These are phyloP conservation scores for Reutealis trisperma DNA, from an alignment of 345 rosid genomes.

Conservation along the genomic window DNA sequence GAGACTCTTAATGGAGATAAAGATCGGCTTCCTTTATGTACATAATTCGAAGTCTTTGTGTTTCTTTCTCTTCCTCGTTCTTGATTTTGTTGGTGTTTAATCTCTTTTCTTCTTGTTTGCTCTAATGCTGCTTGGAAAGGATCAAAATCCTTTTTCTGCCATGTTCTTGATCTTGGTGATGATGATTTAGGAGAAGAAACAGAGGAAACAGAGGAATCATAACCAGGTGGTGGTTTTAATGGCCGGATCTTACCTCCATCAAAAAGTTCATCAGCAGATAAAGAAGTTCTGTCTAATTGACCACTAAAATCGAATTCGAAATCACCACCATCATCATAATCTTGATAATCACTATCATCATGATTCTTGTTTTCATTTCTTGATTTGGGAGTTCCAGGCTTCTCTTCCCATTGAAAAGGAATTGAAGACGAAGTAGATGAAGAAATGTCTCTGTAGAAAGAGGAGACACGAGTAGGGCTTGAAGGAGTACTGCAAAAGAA, in stretches of 20 bases:
- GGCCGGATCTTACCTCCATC: conserved; percentile 87
- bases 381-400: conserved; percentile 42
- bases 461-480: conserved; percentile 53
- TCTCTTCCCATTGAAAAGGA: conserved; percentile 50
- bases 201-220: conserved; percentile 30
- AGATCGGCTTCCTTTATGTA: conserved; percentile 71
- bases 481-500: conserved; percentile 64
- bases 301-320: conserved; percentile 87
- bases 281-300: conserved; percentile 57
- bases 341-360: conserved; percentile 4
- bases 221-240: conserved; percentile 46
- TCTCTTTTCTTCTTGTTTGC: conserved; percentile 30
- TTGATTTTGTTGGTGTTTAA: not conserved
- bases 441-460: conserved; percentile 14
- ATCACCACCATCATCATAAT: conserved; percentile 39
- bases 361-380: not conserved
- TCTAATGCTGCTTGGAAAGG: conserved; percentile 42
- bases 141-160: conserved; percentile 35
- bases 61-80: conserved; percentile 40
- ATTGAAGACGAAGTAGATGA: conserved; percentile 17
- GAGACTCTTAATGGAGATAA: conserved; percentile 78
- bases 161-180: conserved; percentile 35
- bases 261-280: conserved; percentile 89
- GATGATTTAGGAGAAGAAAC: conserved; percentile 49
- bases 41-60: conserved; percentile 21